phyloP scores from a whole-genome alignment of 2,329 filamentous ascomycete species.

The Knoxdaviesia proteae region DNA sequence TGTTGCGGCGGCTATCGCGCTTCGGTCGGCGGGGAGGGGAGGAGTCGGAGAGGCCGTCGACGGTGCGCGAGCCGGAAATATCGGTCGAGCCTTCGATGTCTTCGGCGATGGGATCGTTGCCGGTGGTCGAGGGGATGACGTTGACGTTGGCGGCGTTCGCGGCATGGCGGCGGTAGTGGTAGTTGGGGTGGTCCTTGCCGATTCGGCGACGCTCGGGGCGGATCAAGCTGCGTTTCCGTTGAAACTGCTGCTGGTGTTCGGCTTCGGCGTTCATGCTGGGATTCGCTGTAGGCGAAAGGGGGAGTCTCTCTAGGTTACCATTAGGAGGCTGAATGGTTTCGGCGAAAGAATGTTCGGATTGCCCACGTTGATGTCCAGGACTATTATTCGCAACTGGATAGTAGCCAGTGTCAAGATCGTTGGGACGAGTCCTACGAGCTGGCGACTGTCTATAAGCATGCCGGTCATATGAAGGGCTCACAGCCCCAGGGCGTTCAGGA shows the following conservation, averaged over 20 bases:
- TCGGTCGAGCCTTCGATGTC: constrained; percentile 47
- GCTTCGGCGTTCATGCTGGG: constrained; percentile 6
- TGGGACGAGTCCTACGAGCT: constrained; percentile 41
- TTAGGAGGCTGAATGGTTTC: constrained; percentile 35
- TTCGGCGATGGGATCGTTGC: constrained; percentile 73
- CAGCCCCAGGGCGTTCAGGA: constrained; percentile 42
- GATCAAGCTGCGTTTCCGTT: constrained; percentile 72
- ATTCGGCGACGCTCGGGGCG: constrained; percentile 74
- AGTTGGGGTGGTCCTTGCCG: constrained; percentile 76
- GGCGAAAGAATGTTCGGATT: constrained; percentile 35
- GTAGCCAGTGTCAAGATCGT: constrained; percentile 50
- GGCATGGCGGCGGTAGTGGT: constrained; percentile 87
- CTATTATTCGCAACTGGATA: constrained; percentile 17
- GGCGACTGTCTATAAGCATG: constrained; percentile 47
- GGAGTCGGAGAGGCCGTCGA: constrained; percentile 23
- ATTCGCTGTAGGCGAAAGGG: constrained; percentile 28
- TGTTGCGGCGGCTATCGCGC: constrained; percentile 14
- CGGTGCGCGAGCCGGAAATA: constrained; percentile 22
- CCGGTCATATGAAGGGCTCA: constrained; percentile 34
- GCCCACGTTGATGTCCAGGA: constrained; percentile 30
- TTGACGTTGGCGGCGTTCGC: constrained; percentile 85
- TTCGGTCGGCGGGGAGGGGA: constrained; percentile 16
- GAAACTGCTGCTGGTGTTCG: constrained; percentile 15
- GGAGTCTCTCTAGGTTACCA: constrained; percentile 31
- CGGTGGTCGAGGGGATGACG: constrained; percentile 74